Evolutionary conservation across 805 yeast species (phyloP), one percentile per base, ranked within the genome.

Genomic region (Saturnispora diversa): DNA sequence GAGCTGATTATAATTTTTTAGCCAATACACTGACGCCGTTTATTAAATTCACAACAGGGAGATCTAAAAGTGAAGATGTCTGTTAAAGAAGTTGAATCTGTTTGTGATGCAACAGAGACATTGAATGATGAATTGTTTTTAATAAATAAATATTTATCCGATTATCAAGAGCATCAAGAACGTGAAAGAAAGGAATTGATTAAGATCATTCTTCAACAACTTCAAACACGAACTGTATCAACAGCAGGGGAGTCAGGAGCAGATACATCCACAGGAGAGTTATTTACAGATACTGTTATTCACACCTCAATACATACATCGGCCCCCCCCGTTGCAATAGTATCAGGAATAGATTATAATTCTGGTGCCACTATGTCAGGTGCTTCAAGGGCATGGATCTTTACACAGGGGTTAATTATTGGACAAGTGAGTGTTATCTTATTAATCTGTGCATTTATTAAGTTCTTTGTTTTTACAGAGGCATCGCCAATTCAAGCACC

Each of bases 391-490:
- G 46, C 50, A 10, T 77, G 84, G 82, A 73, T 83, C n/a, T 84
- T 84, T 52, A 75, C 86, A 0, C 84, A 81, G 49, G 94, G 94
- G 2, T 64, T 84, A 11, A 62, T 83, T 1, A 44, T 83, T 2
- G 94, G 94, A 0, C 92, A 84, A 53, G 50, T 80, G 12, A 78
- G 85, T 50, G 86, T 84, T 9, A 72, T 84, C 32, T 48, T 80
- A 1, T 67, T 80, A 10, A 59, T 82, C 28, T 68, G 73, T 3
- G 69, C 81, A 25, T 81, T 84, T 54, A 74, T 83, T 45, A 77
- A 77, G 59, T 83, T 81, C 58, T 84, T 84, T 52, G 80, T 84
- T 0, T 84, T 84, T 54, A 77, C 84, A 35, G 92, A 83, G 39
- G 64, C 76, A 1, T 59, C 77, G 1, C 67, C 73, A 13, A 44